Evolutionary conservation across 208 protist genomes (phyloP).

Genomic region (Leishmania mexicana): DNA sequence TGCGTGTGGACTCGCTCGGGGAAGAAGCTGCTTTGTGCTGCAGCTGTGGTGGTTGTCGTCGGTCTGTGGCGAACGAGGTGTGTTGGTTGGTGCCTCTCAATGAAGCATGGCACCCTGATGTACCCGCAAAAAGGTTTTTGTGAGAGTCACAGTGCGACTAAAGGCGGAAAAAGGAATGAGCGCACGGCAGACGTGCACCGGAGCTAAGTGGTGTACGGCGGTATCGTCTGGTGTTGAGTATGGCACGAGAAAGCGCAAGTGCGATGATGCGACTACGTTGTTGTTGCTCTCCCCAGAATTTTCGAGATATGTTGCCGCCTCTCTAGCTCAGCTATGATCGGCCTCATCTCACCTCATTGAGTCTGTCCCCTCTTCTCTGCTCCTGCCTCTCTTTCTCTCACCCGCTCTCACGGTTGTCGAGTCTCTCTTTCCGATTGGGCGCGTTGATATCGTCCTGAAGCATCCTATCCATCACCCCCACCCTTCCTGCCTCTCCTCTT

Average conservation of each 20-base stretch:
- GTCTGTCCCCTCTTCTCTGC: not conserved
- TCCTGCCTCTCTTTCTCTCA: not conserved
- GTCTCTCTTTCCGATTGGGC: not conserved
- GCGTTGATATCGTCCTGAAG: not conserved
- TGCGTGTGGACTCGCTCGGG: not conserved
- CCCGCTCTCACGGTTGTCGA: not conserved
- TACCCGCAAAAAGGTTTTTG: not conserved
- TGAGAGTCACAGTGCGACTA: not conserved
- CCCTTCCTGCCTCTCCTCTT: not conserved
- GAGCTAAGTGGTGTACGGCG: not conserved
- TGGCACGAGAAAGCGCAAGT: not conserved
- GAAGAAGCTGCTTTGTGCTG: not conserved
- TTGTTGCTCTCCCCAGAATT: not conserved
- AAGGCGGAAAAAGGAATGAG: not conserved
- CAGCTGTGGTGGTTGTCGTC: not conserved
- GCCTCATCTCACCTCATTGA: not conserved
- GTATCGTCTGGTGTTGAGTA: not conserved
- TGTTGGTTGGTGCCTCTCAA: not conserved
- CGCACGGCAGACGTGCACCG: not conserved
- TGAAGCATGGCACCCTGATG: not conserved
- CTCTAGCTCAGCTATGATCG: not conserved
- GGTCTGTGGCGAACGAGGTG: not conserved
- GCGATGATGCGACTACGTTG: not conserved
- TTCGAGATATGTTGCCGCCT: not conserved
- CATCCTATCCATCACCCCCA: not conserved